A percentile compares a stretch with the other conserved stretches of the same genome.
phyloP scores from a whole-genome alignment of 768 basidiomycete species.

The Omphalotus guepiniiformis region DNA sequence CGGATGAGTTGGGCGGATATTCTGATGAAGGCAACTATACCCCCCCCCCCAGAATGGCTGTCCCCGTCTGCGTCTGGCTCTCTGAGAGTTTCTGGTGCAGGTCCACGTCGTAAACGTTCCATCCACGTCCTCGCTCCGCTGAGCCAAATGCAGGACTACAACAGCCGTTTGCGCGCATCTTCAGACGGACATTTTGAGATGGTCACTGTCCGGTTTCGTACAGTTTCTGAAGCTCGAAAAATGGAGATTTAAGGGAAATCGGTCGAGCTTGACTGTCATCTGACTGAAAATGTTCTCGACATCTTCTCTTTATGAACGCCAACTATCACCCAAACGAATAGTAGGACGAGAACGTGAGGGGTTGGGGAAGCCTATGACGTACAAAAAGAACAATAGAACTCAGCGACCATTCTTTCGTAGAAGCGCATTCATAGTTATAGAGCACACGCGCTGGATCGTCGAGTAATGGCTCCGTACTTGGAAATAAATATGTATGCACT shows the following conservation, averaged over 20 bases:
- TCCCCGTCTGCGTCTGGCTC: slow-evolving; percentile 59
- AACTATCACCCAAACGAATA: too few species aligned
- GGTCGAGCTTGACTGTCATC: slow-evolving; percentile 52
- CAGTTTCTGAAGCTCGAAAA: slow-evolving; percentile 57
- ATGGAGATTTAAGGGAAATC: slow-evolving; percentile 76
- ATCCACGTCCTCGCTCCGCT: slow-evolving; percentile 71
- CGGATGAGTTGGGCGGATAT: slow-evolving; percentile 42
- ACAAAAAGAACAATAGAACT: too few species aligned
- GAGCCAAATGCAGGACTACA: slow-evolving; percentile 80
- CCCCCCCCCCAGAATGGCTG: slow-evolving; percentile 67
- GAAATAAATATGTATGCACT: slow-evolving; percentile 4
- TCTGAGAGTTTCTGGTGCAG: slow-evolving; percentile 22
- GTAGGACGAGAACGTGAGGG: too few species aligned
- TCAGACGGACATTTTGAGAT: slow-evolving; percentile 87
- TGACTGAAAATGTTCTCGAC: too few species aligned
- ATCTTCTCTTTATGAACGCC: too few species aligned
- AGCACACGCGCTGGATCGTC: too few species aligned
- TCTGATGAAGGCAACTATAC: slow-evolving; percentile 66
- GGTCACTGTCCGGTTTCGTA: slow-evolving; percentile 70
- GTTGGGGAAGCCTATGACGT: too few species aligned
- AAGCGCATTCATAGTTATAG: too few species aligned
- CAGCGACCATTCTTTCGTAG: too few species aligned
- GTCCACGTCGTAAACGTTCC: slow-evolving; percentile 52
- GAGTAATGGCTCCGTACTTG: too few species aligned
- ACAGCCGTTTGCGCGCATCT: slow-evolving; percentile 70